Conservation (phyloP, 495 filamentous ascomycete species). For the Clohesyomyces aquaticus region DNA sequence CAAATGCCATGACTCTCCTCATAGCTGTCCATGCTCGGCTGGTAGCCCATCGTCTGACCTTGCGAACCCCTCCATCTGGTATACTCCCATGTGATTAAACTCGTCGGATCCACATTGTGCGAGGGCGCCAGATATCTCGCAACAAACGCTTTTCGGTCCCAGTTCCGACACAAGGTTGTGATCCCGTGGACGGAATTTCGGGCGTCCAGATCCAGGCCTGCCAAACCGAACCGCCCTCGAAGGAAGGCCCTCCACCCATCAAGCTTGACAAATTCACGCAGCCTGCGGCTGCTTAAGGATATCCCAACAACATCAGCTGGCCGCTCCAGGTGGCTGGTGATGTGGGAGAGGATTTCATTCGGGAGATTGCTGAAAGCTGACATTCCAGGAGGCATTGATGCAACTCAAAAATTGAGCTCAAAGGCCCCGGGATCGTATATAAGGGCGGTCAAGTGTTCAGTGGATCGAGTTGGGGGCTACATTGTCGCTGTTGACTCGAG, state of each 20-base stretch:
- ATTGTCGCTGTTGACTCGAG: no score
- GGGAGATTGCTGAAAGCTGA: constrained; percentile 57
- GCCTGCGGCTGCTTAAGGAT: constrained; percentile 55
- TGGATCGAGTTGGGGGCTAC: no score
- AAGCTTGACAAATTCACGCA: constrained; percentile 55
- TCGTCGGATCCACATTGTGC: constrained; percentile 32
- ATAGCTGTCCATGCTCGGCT: constrained; percentile 64
- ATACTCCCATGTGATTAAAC: constrained; percentile 34
- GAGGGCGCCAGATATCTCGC: constrained; percentile 58
- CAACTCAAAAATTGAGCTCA: not conserved
- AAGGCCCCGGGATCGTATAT: no score
- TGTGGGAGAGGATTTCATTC: constrained; percentile 62
- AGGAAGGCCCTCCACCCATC: constrained; percentile 66
- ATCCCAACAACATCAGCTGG: constrained; percentile 55
- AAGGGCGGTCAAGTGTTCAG: no score
- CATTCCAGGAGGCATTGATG: not conserved
- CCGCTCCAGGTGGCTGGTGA: constrained; percentile 58
- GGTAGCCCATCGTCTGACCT: constrained; percentile 67
- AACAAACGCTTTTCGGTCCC: constrained; percentile 62
- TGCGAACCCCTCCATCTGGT: constrained; percentile 44
- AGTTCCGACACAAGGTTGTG: constrained; percentile 61
- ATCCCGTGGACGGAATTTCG: constrained; percentile 60
- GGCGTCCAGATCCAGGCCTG: constrained; percentile 51
- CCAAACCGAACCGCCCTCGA: constrained; percentile 54
- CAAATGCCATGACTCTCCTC: constrained; percentile 57